These are phyloP conservation scores for Sphaerostilbella broomeana DNA, from an alignment of 2,329 filamentous ascomycete genomes.

Conservation along the genomic window DNA sequence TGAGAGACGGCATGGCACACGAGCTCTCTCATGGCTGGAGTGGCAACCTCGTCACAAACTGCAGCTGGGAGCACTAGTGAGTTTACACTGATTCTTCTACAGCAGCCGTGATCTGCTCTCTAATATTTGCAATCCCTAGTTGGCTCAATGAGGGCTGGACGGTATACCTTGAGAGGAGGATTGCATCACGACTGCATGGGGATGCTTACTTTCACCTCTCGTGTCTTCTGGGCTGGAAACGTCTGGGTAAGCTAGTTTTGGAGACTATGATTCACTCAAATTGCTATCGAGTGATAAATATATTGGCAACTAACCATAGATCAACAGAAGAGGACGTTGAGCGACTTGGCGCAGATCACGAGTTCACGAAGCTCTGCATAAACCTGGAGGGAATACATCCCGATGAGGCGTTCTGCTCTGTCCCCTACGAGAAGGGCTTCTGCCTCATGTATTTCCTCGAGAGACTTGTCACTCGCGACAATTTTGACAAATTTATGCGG, in stretches of 20 bases:
- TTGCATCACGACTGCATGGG: slow-evolving; percentile 70
- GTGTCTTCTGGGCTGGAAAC: slow-evolving; percentile 92
- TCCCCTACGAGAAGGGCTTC: slow-evolving; percentile 96
- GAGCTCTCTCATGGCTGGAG: slow-evolving; percentile 75
- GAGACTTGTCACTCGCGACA: slow-evolving; percentile 69
- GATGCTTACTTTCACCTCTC: slow-evolving; percentile 87
- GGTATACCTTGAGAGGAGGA: slow-evolving; percentile 83
- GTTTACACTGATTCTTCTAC: slow-evolving; percentile 24
- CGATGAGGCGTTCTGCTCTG: slow-evolving; percentile 86
- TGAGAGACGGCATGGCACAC: slow-evolving; percentile 95
- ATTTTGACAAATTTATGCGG: slow-evolving; percentile 92
- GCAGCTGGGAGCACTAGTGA: slow-evolving; percentile 75
- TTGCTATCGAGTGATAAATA: too few species aligned
- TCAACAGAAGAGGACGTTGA: slow-evolving; percentile 75
- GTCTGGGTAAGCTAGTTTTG: slow-evolving; percentile 48
- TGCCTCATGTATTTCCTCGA: slow-evolving; percentile 90
- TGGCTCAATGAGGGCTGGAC: slow-evolving; percentile 84
- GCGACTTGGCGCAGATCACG: slow-evolving; percentile 73
- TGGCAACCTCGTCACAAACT: slow-evolving; percentile 74
- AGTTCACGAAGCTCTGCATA: slow-evolving; percentile 87
- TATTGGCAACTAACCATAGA: too few species aligned
- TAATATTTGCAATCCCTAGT: slow-evolving; percentile 30
- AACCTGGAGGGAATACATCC: slow-evolving; percentile 87
- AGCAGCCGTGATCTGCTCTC: not conserved
- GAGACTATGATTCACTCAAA: slow-evolving; percentile 6